phyloP scores from a whole-genome alignment of 371 early-diverging fungal species.

The Gilbertella persicaria region DNA sequence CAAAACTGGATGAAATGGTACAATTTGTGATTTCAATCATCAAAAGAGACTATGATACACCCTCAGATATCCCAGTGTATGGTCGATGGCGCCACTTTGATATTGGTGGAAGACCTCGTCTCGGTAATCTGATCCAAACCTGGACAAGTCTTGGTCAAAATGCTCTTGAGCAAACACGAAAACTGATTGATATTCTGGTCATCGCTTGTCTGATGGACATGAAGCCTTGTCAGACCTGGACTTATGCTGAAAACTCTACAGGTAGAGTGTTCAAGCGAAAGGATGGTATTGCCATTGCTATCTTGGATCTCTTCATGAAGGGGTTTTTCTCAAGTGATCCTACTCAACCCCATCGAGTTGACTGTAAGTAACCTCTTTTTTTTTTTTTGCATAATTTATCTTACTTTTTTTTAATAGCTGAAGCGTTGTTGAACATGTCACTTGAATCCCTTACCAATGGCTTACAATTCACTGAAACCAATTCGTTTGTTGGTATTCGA shows the following conservation, averaged over 20 bases:
- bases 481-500: conserved; percentile 78
- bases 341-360: conserved; percentile 71
- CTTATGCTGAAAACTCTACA: conserved; percentile 62
- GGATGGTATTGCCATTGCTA: conserved; percentile 88
- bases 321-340: conserved; percentile 78
- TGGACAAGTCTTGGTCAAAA: conserved; percentile 49
- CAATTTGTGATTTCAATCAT: conserved; percentile 73
- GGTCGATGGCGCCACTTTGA: conserved; percentile 92
- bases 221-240: conserved; percentile 85
- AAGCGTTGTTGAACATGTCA: conserved; percentile 58
- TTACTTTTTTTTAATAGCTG: conserved; percentile 25
- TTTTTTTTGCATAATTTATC: no score
- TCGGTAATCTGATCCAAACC: conserved; percentile 56
- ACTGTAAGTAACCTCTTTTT: conserved; percentile 51
- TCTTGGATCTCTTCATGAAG: conserved; percentile 77
- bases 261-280: conserved; percentile 64
- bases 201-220: conserved; percentile 90
- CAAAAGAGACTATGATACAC: conserved; percentile 68
- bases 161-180: conserved; percentile 64
- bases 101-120: conserved; percentile 59
- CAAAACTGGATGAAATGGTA: conserved; percentile 69
- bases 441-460: conserved; percentile 58
- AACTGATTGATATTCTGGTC: conserved; percentile 82
- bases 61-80: conserved; percentile 77
- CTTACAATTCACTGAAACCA: conserved; percentile 74